Conservation (phyloP, 2,329 filamentous ascomycete species). For the Epicoccum nigrum region DNA sequence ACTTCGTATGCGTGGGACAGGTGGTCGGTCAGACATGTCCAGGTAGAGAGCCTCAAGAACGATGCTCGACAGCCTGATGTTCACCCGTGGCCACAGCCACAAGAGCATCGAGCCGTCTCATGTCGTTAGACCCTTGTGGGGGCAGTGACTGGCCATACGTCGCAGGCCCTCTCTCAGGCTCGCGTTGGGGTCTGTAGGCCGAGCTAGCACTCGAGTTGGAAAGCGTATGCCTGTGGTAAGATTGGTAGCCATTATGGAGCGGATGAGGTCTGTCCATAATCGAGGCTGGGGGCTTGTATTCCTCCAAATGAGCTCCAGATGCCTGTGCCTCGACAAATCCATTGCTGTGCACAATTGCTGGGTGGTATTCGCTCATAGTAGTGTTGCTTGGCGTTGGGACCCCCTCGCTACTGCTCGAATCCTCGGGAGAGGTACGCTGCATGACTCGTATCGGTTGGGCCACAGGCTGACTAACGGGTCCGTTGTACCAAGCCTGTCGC, state of each 20-base stretch:
- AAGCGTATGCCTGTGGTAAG: conserved; percentile 38
- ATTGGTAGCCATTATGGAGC: conserved; percentile 36
- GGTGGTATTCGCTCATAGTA: conserved; percentile 58
- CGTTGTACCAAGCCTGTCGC: conserved; percentile 76
- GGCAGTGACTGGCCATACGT: conserved; percentile 43
- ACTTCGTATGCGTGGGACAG: conserved; percentile 26
- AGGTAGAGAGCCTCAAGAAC: conserved; percentile 16
- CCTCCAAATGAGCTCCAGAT: conserved; percentile 48
- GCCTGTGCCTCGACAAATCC: conserved; percentile 55
- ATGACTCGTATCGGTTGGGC: conserved; percentile 31
- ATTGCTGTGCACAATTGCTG: conserved; percentile 59
- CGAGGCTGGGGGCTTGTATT: conserved; percentile 46
- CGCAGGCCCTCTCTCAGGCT: conserved; percentile 37
- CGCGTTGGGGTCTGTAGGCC: conserved; percentile 38
- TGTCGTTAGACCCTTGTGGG: conserved; percentile 52
- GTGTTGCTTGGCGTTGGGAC: conserved; percentile 59
- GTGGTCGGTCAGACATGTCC: conserved; percentile 5
- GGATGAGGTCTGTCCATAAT: conserved; percentile 48
- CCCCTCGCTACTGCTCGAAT: conserved; percentile 62
- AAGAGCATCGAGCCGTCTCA: conserved; percentile 65
- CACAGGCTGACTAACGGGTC: conserved; percentile 47
- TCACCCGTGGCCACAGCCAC: conserved; percentile 70
- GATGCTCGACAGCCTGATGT: conserved; percentile 46
- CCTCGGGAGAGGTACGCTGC: conserved; percentile 61
- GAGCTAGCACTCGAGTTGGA: conserved; percentile 30